Evolutionary conservation across 371 early-diverging fungal species (phyloP), one percentile per base, ranked within the genome.

Genomic region (Massospora cicadina): DNA sequence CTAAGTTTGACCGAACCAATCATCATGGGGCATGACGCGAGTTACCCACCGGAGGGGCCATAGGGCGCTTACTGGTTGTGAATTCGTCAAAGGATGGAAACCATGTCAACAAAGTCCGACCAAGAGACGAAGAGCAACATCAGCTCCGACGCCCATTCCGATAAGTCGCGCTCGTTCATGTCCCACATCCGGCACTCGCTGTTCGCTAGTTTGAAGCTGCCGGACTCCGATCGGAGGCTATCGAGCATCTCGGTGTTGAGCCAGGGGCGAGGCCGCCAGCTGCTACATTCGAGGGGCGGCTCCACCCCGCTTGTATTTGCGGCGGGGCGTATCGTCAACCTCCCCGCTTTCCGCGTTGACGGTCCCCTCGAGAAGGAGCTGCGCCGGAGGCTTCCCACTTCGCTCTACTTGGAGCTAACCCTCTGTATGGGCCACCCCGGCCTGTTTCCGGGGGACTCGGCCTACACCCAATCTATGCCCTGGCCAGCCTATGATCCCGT

Each of bases 401-500:
- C 17, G 29, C 54, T 63, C 1, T 63, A 63, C 54, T 28, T 63
- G 2, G 21, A 33, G 2, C 24, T 63, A 55, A 28, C 23, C 1
- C 54, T 63, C 7, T 63, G 63, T 29, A 25, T 28, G 21, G 26
- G 33, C 2, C 24, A 63, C 28, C 13, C 10, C 2, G 17, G 54
- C 7, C 24, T n/a, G 24, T n/a, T 25, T 3, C 31, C 31, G 21
- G 28, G 24, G 27, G 61, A 60, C 5, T 30, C 1, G 13, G 33
- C 23, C 23, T n/a, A 33, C 43, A 60, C 29, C 1, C 24, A 30
- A n/a, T 13, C 33, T 2, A 63, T 63, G 30, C 33, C 54, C 24
- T 63, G 63, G 63, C 63, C 63, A 33, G 54, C 3, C 7, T 63
- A 63, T 28, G 23, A 63, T 33, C 63, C 63, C 24, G 28, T n/a